phyloP scores from a whole-genome alignment of 306 rosid genomes.

The Inga oerstediana region DNA sequence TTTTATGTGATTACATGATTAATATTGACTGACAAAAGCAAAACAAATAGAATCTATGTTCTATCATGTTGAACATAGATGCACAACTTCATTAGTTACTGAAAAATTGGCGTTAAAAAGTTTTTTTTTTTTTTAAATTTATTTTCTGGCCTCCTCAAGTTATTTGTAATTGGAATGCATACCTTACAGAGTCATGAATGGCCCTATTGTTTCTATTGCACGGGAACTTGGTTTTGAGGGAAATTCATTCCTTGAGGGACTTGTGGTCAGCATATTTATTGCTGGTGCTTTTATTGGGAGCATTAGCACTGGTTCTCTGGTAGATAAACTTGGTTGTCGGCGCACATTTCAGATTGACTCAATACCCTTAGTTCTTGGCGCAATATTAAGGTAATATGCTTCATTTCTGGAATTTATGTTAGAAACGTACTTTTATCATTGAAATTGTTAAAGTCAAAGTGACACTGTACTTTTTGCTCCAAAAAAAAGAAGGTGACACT shows the following conservation, averaged over 20 bases:
- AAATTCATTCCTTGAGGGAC: slow-evolving; percentile 77
- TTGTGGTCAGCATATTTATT: slow-evolving; percentile 87
- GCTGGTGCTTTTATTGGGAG: slow-evolving; percentile 93
- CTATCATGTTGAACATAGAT: not conserved
- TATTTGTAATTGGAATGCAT: slow-evolving; percentile 25
- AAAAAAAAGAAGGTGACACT: not conserved
- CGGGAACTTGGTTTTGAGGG: slow-evolving; percentile 89
- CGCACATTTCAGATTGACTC: slow-evolving; percentile 75
- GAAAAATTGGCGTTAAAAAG: not conserved
- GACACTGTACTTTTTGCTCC: not conserved
- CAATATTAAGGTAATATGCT: slow-evolving; percentile 62
- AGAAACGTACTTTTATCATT: slow-evolving; percentile 5
- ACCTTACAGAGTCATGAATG: slow-evolving; percentile 79
- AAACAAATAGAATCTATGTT: not conserved
- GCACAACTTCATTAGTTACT: slow-evolving; percentile 6
- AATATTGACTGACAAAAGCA: not conserved
- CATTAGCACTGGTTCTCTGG: slow-evolving; percentile 65
- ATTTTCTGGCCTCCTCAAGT: slow-evolving; percentile 6
- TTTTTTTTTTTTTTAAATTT: not conserved
- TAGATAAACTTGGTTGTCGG: slow-evolving; percentile 85
- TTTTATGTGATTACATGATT: slow-evolving; percentile 5
- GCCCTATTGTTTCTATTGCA: slow-evolving; percentile 83
- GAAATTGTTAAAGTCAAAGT: slow-evolving; percentile 22
- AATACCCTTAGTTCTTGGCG: slow-evolving; percentile 83
- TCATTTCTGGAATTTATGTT: slow-evolving; percentile 6